Evolutionary conservation across 805 yeast genomes (phyloP).

Genomic region (Lipomyces chichibuensis): DNA sequence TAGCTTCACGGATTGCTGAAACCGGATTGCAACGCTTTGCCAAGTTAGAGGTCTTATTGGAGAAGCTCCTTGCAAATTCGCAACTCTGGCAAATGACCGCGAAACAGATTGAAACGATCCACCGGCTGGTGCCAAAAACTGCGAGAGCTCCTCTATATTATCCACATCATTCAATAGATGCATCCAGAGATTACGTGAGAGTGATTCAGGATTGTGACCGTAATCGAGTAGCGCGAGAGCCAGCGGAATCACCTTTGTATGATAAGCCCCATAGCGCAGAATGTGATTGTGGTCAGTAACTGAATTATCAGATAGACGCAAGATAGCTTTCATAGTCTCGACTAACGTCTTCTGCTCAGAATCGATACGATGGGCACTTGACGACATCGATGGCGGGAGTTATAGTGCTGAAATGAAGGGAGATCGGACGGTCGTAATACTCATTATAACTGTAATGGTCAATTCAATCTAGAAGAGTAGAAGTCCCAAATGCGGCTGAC

Average conservation of each 20-base stretch:
- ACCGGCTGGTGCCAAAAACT: background rate
- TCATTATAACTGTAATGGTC: no score
- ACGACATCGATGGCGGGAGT: background rate
- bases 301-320: background rate
- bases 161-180: background rate
- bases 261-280: background rate
- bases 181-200: background rate
- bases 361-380: background rate
- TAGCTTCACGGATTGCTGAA: background rate
- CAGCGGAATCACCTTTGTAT: background rate
- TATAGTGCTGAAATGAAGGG: no score
- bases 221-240: constrained; percentile 2
- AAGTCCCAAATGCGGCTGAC: no score
- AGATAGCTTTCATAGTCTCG: background rate
- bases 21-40: background rate
- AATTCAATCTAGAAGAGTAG: no score
- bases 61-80: no score
- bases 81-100: no score
- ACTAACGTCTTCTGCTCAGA: background rate
- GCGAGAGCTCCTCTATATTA: background rate
- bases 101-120: background rate
- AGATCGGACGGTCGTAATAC: no score
- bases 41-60: constrained; percentile 3
- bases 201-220: background rate
- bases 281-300: background rate